phyloP scores from a whole-genome alignment of 352 stramenopile genomes.

The Aphanomyces invadans region DNA sequence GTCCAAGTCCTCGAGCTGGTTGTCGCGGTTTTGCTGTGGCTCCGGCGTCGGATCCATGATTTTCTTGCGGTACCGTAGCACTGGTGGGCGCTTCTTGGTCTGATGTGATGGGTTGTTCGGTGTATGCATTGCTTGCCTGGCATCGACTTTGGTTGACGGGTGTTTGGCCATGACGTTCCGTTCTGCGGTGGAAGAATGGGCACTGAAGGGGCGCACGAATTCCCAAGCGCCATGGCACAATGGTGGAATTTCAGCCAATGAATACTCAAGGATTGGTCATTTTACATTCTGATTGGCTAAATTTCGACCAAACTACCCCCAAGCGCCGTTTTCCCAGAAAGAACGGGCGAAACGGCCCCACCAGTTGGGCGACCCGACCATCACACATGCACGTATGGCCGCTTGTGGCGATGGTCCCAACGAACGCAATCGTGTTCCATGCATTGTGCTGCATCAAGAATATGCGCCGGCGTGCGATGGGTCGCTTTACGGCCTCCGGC shows the following conservation, averaged over 20 bases:
- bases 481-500: too few species aligned
- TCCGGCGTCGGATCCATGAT: neutral
- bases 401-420: too few species aligned
- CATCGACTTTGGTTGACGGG: neutral
- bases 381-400: too few species aligned
- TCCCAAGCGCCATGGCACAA: neutral
- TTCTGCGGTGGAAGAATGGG: neutral
- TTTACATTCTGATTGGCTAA: conserved; percentile 3
- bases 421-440: too few species aligned
- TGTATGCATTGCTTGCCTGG: neutral
- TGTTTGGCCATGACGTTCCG: neutral
- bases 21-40: neutral
- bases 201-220: conserved; percentile 22
- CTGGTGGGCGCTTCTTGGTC: neutral
- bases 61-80: conserved; percentile 23
- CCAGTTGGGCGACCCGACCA: neutral
- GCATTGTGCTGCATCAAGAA: too few species aligned
- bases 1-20: neutral
- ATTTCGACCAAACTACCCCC: neutral
- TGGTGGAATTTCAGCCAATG: conserved; percentile 16
- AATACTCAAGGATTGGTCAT: neutral
- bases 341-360: neutral
- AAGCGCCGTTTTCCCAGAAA: neutral
- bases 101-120: too few species aligned
- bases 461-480: too few species aligned